Percentiles rank a stretch among this genome's conserved stretches.
Evolutionary conservation across 176 grass and related monocot genomes (phyloP).

Genomic region (Avena atlantica): DNA sequence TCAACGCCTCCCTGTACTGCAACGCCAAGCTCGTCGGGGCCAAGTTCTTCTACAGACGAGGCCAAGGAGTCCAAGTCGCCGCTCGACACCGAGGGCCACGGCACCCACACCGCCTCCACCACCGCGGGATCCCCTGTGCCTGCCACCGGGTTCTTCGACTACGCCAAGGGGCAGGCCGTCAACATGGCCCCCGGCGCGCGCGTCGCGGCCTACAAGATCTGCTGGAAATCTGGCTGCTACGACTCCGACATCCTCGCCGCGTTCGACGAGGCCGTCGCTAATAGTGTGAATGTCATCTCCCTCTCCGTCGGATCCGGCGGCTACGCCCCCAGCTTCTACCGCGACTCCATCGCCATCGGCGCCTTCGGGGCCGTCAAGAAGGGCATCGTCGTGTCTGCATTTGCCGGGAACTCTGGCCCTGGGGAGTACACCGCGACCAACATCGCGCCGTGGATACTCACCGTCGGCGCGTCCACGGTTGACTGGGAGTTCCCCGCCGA

Average conservation of each 20-base stretch:
- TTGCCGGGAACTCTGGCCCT: conserved; percentile 77
- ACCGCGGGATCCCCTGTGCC: conserved; percentile 53
- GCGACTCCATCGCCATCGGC: conserved; percentile 76
- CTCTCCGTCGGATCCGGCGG: conserved; percentile 67
- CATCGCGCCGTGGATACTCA: conserved; percentile 88
- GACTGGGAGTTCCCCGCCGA: conserved; percentile 81
- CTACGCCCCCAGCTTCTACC: conserved; percentile 55
- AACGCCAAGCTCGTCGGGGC: conserved; percentile 84
- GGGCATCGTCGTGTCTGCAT: conserved; percentile 80
- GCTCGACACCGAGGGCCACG: conserved; percentile 78
- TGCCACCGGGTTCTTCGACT: conserved; percentile 55
- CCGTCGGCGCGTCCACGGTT: conserved; percentile 74
- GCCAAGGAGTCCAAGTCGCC: conserved; percentile 80
- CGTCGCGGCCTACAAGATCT: conserved; percentile 93
- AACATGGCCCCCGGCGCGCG: conserved; percentile 71
- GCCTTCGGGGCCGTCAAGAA: conserved; percentile 67
- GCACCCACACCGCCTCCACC: conserved; percentile 85
- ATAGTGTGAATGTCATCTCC: conserved; percentile 81
- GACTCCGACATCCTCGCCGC: conserved; percentile 92
- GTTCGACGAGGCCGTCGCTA: conserved; percentile 69
- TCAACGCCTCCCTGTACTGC: conserved; percentile 71
- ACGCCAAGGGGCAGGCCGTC: conserved; percentile 61
- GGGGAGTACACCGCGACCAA: conserved; percentile 63
- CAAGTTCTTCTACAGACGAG: conserved; percentile 77
- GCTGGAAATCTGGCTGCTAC: conserved; percentile 70